Base-by-base conservation (phyloP, 768 basidiomycete species). In the Suillus subaureus region DNA sequence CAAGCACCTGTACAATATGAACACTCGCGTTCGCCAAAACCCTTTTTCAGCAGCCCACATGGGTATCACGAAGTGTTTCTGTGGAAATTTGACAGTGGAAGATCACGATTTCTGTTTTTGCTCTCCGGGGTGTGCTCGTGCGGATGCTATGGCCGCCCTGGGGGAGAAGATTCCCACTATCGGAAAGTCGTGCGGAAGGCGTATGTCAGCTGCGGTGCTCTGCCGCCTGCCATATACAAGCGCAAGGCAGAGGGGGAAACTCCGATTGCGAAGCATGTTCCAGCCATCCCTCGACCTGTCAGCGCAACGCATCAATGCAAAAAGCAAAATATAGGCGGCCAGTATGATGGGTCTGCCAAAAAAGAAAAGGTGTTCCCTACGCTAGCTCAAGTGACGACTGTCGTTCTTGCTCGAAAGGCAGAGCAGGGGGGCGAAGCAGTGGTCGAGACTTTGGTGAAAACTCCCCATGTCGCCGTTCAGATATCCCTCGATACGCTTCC, bases 31-130 rank as follows among this genome's bases (percentile, higher is more conserved):
- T 26, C n/a, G 16, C 37, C 23, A 15, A 39, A 23, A 40, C 9
- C 37, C 57, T 5, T 58, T 40, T 58, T 23, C 57, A 40, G 23
- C 1, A 58, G 23, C 37, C 57, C 9, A 58, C 16, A 39, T 58
- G 37, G 37, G 57, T 8, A 37, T 58, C 16, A 58, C 39, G 5
- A 16, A 13, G 15, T 64, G 63, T 16, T 61, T 62, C 28, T 64
- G 63, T 9, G 63, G 63, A 28, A 45, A 45, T 2, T 21, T 23
- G 18, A 64, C 63, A 2, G 33, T 61, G 16, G 55, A 39, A 35
- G n/a, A 62, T 33, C 63, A 64, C 43, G 63, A 64, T 21, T 42
- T 40, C 28, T 63, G 62, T 39, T 64, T 61, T 26, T 64, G 63
- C 21, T 64, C 63, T 21, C 63, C 35, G 6, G 58, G 28, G 6